Conservation (phyloP, 352 stramenopile species). For the Globisporangium splendens region DNA sequence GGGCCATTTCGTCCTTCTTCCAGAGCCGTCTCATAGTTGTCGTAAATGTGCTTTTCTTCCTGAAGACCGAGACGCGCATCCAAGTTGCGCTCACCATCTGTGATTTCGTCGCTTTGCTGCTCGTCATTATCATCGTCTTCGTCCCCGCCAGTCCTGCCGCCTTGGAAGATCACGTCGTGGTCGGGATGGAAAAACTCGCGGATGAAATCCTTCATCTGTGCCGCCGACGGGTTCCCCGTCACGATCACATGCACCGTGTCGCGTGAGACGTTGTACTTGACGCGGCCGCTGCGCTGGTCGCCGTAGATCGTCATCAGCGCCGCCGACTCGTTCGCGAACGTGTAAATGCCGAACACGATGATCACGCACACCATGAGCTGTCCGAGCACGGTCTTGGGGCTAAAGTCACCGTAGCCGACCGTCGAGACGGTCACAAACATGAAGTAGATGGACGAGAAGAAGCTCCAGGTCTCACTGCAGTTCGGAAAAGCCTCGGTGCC, state of each 20-base stretch:
- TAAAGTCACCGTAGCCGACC: slow-evolving; percentile 85
- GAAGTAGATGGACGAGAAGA: slow-evolving; percentile 88
- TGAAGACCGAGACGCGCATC: background rate
- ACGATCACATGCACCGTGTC: slow-evolving; percentile 84
- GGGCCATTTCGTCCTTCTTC: slow-evolving; percentile 10
- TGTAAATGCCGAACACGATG: slow-evolving; percentile 87
- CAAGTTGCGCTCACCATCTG: too few relatives aligned
- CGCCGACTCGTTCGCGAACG: slow-evolving; percentile 80
- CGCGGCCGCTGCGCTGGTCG: slow-evolving; percentile 48
- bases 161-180: slow-evolving; percentile 49
- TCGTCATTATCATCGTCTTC: slow-evolving; percentile 7
- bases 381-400: slow-evolving; percentile 76
- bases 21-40: slow-evolving; percentile 1
- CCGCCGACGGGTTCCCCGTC: slow-evolving; percentile 72
- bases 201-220: slow-evolving; percentile 85
- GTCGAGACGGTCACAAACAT: slow-evolving; percentile 89
- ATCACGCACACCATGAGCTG: slow-evolving; percentile 77
- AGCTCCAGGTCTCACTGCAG: slow-evolving; percentile 80
- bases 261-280: slow-evolving; percentile 60
- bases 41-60: background rate
- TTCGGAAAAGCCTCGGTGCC: slow-evolving; percentile 45
- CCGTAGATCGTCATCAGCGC: slow-evolving; percentile 76
- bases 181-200: slow-evolving; percentile 88
- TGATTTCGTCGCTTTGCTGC: too few relatives aligned
- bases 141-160: slow-evolving; percentile 13